These are phyloP conservation scores for Fistulina hepatica DNA, from an alignment of 1,284 basidiomycete genomes.

Conservation along the genomic window DNA sequence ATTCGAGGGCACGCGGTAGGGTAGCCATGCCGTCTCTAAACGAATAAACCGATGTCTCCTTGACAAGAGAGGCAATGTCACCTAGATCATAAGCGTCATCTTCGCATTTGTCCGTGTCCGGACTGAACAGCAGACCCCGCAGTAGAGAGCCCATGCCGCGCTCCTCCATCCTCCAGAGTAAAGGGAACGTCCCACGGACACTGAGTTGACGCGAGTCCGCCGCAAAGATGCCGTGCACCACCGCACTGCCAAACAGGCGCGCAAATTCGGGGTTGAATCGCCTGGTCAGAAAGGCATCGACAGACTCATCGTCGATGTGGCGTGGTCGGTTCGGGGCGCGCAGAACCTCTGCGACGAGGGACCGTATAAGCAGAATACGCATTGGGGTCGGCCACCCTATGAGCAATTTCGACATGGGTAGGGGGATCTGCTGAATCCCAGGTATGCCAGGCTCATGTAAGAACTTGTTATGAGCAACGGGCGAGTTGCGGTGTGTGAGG, in stretches of 20 bases:
- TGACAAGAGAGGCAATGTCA: constrained; percentile 41
- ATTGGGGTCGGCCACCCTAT: constrained; percentile 37
- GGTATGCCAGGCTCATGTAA: constrained; percentile 48
- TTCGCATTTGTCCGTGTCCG: too few species aligned
- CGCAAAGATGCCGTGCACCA: constrained; percentile 92
- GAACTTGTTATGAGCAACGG: constrained; percentile 68
- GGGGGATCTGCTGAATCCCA: constrained; percentile 35
- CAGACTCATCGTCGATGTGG: constrained; percentile 60
- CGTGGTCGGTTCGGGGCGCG: neutral
- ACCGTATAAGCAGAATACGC: constrained; percentile 40
- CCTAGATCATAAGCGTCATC: constrained; percentile 46
- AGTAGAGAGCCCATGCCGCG: constrained; percentile 58
- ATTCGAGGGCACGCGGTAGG: constrained; percentile 49
- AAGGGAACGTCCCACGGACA: constrained; percentile 67
- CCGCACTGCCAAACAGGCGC: constrained; percentile 66
- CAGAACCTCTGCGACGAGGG: constrained; percentile 28
- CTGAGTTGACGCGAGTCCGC: constrained; percentile 72
- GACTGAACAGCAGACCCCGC: constrained; percentile 48
- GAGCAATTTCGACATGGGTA: constrained; percentile 37
- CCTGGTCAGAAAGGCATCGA: constrained; percentile 70
- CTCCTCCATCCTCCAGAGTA: constrained; percentile 60
- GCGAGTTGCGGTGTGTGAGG: constrained; percentile 50
- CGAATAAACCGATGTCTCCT: constrained; percentile 64
- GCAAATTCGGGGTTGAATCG: constrained; percentile 71
- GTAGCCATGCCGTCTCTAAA: constrained; percentile 71